Percentiles rank a stretch among this genome's conserved stretches.
These are phyloP conservation scores for Gracilaria domingensis DNA, from an alignment of 23 red algal species.

Conservation along the genomic window DNA sequence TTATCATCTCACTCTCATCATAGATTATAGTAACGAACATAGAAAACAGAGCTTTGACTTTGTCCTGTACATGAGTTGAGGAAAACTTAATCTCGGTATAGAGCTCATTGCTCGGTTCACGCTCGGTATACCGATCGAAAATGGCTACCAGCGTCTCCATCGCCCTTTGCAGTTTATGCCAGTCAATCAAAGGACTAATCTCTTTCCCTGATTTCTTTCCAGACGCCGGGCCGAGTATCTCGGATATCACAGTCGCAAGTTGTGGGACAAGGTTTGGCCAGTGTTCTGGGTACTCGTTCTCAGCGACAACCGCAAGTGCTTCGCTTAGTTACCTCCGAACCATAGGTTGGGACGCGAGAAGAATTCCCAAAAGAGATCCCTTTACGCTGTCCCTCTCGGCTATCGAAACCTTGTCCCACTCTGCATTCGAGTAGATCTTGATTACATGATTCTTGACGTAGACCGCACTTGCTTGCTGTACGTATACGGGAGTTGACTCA, in stretches of 20 bases:
- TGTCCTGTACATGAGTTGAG: constrained; percentile 61
- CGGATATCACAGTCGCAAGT: constrained; percentile 30
- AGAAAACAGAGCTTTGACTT: constrained; percentile 60
- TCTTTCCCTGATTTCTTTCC: constrained; percentile 18
- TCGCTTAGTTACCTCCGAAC: constrained; percentile 84
- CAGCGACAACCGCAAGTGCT: constrained; percentile 75
- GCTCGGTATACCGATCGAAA: constrained; percentile 90
- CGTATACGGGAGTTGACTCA: constrained; percentile 53
- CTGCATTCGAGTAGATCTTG: constrained; percentile 70
- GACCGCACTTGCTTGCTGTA: constrained; percentile 85
- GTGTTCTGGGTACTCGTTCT: constrained; percentile 80
- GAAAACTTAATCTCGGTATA: constrained; percentile 90
- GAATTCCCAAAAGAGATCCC: constrained; percentile 44
- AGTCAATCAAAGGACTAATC: constrained; percentile 41
- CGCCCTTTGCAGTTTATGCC: constrained; percentile 68
- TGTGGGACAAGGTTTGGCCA: constrained; percentile 91
- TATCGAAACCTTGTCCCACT: constrained; percentile 22
- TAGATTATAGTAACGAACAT: constrained; percentile 46
- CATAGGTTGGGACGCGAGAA: constrained; percentile 44
- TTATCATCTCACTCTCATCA: constrained; percentile 46
- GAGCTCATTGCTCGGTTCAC: constrained; percentile 81
- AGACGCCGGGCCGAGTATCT: constrained; percentile 12
- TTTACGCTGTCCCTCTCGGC: constrained; percentile 68
- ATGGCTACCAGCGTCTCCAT: constrained; percentile 89
- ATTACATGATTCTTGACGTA: constrained; percentile 92